Evolutionary conservation across 306 rosid species (phyloP), one percentile per base, ranked within the genome.

Genomic region (Canavalia gladiata): DNA sequence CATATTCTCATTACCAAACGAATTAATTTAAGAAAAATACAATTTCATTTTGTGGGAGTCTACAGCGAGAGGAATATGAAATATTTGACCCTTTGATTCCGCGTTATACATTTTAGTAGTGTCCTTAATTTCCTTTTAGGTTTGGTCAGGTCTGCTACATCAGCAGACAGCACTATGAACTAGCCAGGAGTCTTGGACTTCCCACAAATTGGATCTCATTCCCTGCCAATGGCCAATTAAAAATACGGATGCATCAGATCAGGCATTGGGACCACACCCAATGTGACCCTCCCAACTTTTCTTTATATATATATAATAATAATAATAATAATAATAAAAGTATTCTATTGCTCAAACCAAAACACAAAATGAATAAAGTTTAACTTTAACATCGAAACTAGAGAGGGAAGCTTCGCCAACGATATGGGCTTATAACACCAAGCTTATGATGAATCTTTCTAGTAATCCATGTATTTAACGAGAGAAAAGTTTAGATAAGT

Each of bases 61-160:
- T 65, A 43, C 29, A 35, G 73, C 42, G 18, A 50, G 52, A 33
- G 55, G 79, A 68, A 85, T 77, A 81, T 58, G 45, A 74, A 66
- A 72, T 49, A 13, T 74, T 57, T 37, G 46, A 77, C 74, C 42
- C 70, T 55, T 69, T 56, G 28, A 9, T 11, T 72, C 66, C 31
- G 58, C 54, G 35, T 45, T 43, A 4, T 11, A 30, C 28, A 25
- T 42, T 67, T 42, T 39, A 65, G 50, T n/a, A 13, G 25, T 18
- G 25, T 18, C 25, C 25, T 42, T 66, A 5, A 37, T 18, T 39
- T 1, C 29, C 70, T 64, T 39, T 8, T 41, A 63, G 6, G 39
- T 37, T 13, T 58, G 41, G 50, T 65, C 31, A 41, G 41, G 50
- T 65, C 31, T n/a, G 10, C 79, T 42, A 74, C 25, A n/a, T 60